Conservation (phyloP, 2,329 filamentous ascomycete species). For the Drechslera avenae region DNA sequence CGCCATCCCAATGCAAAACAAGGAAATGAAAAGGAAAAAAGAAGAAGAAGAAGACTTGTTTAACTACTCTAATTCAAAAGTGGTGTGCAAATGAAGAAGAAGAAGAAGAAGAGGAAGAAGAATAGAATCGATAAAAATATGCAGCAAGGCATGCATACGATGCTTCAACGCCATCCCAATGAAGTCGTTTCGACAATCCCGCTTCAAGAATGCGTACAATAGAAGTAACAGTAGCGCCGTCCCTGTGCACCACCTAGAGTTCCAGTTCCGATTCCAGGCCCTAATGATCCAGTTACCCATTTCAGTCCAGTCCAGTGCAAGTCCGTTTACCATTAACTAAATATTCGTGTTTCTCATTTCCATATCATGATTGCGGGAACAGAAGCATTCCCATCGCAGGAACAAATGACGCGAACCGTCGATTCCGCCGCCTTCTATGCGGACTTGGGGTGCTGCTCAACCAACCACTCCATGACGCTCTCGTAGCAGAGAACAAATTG, state of each 20-base stretch:
- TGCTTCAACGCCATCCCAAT: slow-evolving; percentile 1
- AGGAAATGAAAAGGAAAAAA: background rate
- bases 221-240: too few species aligned
- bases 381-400: slow-evolving; percentile 1
- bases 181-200: background rate
- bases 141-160: too few species aligned
- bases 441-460: slow-evolving; percentile 51
- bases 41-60: too few species aligned
- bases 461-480: slow-evolving; percentile 86
- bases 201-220: too few species aligned
- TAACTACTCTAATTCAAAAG: too few species aligned
- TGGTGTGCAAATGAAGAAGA: background rate
- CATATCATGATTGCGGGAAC: slow-evolving; percentile 15
- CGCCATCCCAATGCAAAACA: background rate
- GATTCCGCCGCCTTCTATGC: slow-evolving; percentile 22
- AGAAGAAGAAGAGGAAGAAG: background rate
- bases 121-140: too few species aligned
- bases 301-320: too few species aligned
- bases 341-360: slow-evolving; percentile 15
- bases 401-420: background rate
- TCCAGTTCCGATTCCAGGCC: background rate
- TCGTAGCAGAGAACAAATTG: slow-evolving; percentile 98
- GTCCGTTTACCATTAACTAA: background rate
- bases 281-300: background rate
- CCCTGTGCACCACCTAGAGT: too few species aligned